Percentiles rank a stretch among this genome's conserved stretches.
phyloP scores from a whole-genome alignment of 306 rosid species.

The Acmispon strigosus region DNA sequence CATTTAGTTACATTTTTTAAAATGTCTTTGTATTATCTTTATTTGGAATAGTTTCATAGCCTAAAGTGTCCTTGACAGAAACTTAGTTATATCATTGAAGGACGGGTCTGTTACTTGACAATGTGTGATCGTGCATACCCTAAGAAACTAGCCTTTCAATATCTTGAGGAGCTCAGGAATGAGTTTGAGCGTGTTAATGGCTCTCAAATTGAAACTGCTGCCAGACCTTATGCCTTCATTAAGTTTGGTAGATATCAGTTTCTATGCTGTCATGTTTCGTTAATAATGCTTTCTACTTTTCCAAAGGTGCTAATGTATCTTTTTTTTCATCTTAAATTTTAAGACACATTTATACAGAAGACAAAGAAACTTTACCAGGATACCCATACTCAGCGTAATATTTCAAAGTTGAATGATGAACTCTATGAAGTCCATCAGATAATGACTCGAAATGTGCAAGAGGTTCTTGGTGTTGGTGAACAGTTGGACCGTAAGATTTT shows the following conservation, averaged over 20 bases:
- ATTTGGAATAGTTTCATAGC: conserved; percentile 13
- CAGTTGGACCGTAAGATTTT: conserved; percentile 89
- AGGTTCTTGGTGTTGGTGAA: conserved; percentile 99
- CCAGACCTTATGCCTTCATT: conserved; percentile 98
- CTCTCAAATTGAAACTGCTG: conserved; percentile 96
- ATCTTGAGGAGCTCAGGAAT: conserved; percentile 94
- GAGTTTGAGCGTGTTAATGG: conserved; percentile 95
- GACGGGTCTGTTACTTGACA: conserved; percentile 95
- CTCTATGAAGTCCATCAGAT: conserved; percentile 98
- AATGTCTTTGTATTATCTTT: not conserved
- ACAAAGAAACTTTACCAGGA: conserved; percentile 98
- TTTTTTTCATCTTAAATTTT: conserved; percentile 27
- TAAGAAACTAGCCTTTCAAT: conserved; percentile 97
- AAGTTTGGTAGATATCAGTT: conserved; percentile 67
- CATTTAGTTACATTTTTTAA: not conserved
- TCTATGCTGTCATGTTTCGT: not conserved
- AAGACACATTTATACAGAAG: conserved; percentile 93
- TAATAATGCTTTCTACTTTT: not conserved
- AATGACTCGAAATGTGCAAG: conserved; percentile 99
- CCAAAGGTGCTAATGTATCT: conserved; percentile 17
- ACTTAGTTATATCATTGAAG: conserved; percentile 84
- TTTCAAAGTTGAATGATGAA: conserved; percentile 95
- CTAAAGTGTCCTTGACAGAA: conserved; percentile 49
- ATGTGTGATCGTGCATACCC: conserved; percentile 99
- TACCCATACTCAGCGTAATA: conserved; percentile 92